These are phyloP conservation scores for Calonectria ilicicola DNA, from an alignment of 2,329 filamentous ascomycete species.

Conservation along the genomic window DNA sequence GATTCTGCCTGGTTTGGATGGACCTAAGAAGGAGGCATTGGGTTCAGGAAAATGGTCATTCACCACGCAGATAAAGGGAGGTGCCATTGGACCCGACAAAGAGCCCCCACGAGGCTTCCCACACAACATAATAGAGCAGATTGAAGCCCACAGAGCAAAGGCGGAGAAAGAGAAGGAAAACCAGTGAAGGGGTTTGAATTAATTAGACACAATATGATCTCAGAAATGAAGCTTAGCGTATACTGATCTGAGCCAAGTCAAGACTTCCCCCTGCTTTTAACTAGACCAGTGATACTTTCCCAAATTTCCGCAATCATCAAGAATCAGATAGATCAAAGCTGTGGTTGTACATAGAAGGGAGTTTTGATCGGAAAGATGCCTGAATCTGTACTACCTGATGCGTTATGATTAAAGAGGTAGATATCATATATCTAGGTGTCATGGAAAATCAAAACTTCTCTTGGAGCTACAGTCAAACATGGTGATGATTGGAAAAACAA, in stretches of 20 bases:
- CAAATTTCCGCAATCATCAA: too few relatives aligned
- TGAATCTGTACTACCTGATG: too few relatives aligned
- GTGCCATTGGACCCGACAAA: constrained; percentile 5
- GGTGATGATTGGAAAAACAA: too few relatives aligned
- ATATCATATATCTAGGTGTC: too few relatives aligned
- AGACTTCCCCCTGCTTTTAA: background rate
- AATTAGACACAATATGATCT: background rate
- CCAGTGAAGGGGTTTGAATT: background rate
- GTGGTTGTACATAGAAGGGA: too few relatives aligned
- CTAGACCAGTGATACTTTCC: background rate
- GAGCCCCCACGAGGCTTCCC: constrained; percentile 17
- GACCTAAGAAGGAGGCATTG: constrained; percentile 24
- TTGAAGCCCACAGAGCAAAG: background rate
- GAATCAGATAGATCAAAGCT: too few relatives aligned
- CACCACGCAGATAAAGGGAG: background rate
- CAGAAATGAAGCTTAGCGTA: too few relatives aligned
- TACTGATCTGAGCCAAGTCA: background rate
- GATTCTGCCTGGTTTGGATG: constrained; percentile 22
- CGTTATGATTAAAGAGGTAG: too few relatives aligned
- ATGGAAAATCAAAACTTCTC: too few relatives aligned
- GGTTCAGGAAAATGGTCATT: constrained; percentile 36
- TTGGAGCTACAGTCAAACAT: too few relatives aligned
- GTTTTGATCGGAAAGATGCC: too few relatives aligned
- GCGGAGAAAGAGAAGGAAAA: background rate
- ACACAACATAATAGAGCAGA: constrained; percentile 15